Conservation (phyloP, 2,329 filamentous ascomycete genomes). For the Didymella glomerata region DNA sequence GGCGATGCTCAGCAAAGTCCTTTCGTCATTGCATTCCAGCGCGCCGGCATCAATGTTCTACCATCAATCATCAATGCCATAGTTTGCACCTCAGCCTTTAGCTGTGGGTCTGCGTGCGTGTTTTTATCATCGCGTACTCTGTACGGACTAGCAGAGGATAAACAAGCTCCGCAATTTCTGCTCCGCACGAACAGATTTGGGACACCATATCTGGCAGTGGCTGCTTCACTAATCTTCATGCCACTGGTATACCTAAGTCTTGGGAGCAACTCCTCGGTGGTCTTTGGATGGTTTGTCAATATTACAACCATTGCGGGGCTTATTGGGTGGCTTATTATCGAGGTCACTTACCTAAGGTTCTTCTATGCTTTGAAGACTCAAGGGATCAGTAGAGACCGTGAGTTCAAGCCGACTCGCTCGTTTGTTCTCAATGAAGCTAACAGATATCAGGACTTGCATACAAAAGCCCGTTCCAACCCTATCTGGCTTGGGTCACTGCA, state of each 20-base stretch:
- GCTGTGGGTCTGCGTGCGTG: background rate
- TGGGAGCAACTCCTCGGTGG: conserved; percentile 48
- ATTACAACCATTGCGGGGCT: conserved; percentile 64
- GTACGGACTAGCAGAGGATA: background rate
- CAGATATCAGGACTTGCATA: background rate
- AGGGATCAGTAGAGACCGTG: background rate
- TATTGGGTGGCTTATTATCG: conserved; percentile 58
- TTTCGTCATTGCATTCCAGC: conserved; percentile 59
- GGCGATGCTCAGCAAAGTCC: conserved; percentile 49
- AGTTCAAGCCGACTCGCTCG: background rate
- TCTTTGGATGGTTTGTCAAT: conserved; percentile 73
- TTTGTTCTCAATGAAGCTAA: background rate
- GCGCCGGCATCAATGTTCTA: conserved; percentile 53
- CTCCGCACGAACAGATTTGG: background rate
- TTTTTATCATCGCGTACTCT: background rate
- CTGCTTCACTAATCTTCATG: background rate
- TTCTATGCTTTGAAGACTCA: background rate
- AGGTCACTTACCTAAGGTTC: background rate
- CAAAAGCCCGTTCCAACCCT: background rate
- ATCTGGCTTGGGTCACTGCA: background rate
- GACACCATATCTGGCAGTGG: background rate
- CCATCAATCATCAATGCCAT: conserved; percentile 27
- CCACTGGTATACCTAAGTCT: conserved; percentile 31
- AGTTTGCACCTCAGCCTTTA: background rate
- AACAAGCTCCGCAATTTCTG: background rate